Evolutionary conservation across 2,329 filamentous ascomycete species (phyloP), one percentile per base, ranked within the genome.

Genomic region (Daldinia sp.): DNA sequence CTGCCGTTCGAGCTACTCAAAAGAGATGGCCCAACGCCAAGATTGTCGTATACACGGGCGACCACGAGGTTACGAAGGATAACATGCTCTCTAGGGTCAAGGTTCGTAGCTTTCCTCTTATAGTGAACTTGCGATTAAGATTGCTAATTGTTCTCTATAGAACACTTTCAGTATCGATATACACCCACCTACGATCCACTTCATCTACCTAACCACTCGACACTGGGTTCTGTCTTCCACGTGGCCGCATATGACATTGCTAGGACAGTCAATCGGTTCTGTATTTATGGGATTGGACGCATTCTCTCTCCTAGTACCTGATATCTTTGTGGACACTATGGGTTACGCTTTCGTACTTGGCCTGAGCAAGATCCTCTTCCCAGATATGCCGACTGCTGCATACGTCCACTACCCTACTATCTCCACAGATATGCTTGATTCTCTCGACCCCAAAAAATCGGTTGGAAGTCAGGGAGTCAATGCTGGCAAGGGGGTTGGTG

Each of bases 391-490:
- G 0, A 98, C 94, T 0, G 94, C 89, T 51, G 94, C 96, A 59
- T 99, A 99, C 78, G 94, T 98, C 0, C 96, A 99, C 82, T 99
- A 98, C 78, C 96, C 96, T 0, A 98, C 95, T 63, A 99, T 99
- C 60, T 98, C 94, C 2, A 99, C 94, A 57, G 96, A 99, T 76
- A 99, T 99, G 96, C 88, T 99, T 3, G 87, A 89, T 23, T 95
- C 93, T 18, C 88, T 98, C 4, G 88, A 94, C 73, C 88, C 92
- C 7, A 79, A 78, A 7, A 87, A 85, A 1, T 70, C 81, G 37
- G 87, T 84, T 54, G 92, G 90, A 13, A 79, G 79, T 62, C 90
- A 88, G 80, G 92, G 95, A 2, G 85, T 97, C 63, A 96, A 98
- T 78, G 92, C 94, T 4, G 94, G 95, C 35, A 87, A 92, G 61